These are phyloP conservation scores for Populus nigra DNA, from an alignment of 345 rosid species.

Conservation along the genomic window DNA sequence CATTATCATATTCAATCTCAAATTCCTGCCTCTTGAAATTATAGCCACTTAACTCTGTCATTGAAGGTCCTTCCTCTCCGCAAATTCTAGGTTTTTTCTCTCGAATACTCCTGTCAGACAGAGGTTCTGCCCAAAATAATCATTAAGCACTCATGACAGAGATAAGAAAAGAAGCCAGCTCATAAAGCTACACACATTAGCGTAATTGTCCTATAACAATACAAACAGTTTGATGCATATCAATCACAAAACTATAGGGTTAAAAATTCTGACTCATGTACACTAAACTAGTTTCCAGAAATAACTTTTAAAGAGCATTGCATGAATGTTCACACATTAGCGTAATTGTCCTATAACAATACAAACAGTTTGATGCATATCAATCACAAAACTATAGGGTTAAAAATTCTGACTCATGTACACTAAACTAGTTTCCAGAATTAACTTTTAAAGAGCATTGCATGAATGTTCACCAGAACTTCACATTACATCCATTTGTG, in stretches of 20 bases:
- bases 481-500: background rate
- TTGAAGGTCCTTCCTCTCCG: constrained; percentile 67
- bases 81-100: constrained; percentile 77
- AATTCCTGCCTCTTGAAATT: constrained; percentile 90
- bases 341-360: background rate
- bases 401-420: background rate
- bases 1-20: constrained; percentile 92
- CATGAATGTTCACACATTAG: background rate
- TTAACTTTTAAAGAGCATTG: background rate
- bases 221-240: background rate
- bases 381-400: background rate
- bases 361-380: background rate
- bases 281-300: background rate
- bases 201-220: background rate
- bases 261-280: background rate
- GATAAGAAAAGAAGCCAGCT: background rate
- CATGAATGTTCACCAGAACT: background rate
- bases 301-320: background rate
- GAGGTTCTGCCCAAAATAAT: constrained; percentile 48
- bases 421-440: background rate
- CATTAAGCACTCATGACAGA: background rate
- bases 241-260: background rate
- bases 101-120: constrained; percentile 76
- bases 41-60: constrained; percentile 79
- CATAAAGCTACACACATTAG: background rate